Evolutionary conservation across 2,329 filamentous ascomycete genomes (phyloP), one percentile per base, ranked within the genome.

Genomic region (Sphaerulina vaccinii): DNA sequence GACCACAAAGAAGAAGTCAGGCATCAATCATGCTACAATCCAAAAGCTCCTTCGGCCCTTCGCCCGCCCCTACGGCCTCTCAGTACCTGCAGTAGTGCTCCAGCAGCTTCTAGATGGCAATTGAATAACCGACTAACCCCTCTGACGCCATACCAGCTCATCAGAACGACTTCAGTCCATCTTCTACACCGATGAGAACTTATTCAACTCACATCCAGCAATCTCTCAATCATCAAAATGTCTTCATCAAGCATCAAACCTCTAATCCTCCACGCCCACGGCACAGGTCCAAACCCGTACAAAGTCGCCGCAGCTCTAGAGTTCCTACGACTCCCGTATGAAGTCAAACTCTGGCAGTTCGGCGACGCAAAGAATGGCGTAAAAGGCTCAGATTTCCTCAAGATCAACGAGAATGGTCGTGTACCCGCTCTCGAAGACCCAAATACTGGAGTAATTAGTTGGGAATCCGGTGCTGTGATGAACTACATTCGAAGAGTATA

Each of bases 381-480:
- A 52, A 73, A 74, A 40, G 69, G 71, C 4, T 54, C 63, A 3
- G 39, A 46, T 0, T 77, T 71, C 57, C 55, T 70, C n/a, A 62
- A 66, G 15, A 70, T 76, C 60, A 76, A 74, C 56, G 68, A 71
- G 47, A 76, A 77, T 53, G 73, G 75, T 21, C 69, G 74, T 13
- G 48, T 73, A 1, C 73, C 70, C 1, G 69, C 71, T 24, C 62
- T 77, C 32, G 65, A 76, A 50, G 75, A 78, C 55, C 73, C 73
- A 52, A 77, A 74, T 36, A 70, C 65, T 13, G 70, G 68, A 51
- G 64, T 79, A 33, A 72, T 70, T 0, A 68, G 77, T 35, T 80
- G 74, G 72, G 76, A 79, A 60, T 75, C 72, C 13, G 75, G 74
- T 19, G 77, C 78, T 9, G 77, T 79, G 59, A 60, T 80, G 51